Conservation (phyloP, 2,329 filamentous ascomycete species). For the Pestalotiopsis sp. region DNA sequence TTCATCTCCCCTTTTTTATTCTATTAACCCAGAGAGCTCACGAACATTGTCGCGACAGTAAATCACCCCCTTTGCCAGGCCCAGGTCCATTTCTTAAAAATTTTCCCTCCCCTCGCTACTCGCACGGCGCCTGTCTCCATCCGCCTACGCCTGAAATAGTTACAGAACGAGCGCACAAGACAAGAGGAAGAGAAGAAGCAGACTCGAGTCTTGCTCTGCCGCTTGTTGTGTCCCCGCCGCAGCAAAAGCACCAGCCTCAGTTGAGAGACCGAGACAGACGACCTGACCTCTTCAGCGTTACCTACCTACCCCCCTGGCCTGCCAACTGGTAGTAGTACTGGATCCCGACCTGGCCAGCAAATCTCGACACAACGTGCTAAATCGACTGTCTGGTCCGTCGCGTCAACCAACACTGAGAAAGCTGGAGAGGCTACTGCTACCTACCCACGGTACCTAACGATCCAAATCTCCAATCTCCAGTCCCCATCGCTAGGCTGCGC, state of each 20-base stretch:
- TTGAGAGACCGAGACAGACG: background rate
- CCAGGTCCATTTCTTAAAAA: constrained; percentile 7
- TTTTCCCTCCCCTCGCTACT: background rate
- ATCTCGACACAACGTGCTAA: background rate
- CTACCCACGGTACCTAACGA: constrained; percentile 1
- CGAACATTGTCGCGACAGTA: constrained; percentile 11
- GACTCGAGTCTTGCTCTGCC: background rate
- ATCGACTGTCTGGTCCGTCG: background rate
- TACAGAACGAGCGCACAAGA: background rate
- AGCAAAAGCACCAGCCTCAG: constrained; percentile 2
- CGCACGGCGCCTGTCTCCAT: background rate
- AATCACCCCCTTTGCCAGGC: constrained; percentile 12
- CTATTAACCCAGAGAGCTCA: constrained; percentile 13
- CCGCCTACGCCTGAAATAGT: background rate
- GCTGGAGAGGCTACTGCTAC: background rate
- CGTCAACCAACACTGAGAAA: background rate
- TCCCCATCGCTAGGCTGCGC: constrained; percentile 15
- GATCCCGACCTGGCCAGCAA: background rate
- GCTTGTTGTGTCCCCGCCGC: background rate
- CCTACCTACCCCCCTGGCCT: background rate
- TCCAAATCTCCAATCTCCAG: constrained; percentile 13
- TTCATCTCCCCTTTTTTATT: constrained; percentile 15
- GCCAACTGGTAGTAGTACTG: background rate
- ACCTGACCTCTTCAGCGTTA: background rate
- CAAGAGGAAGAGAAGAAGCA: background rate